Evolutionary conservation across 2,329 filamentous ascomycete genomes (phyloP), one percentile per base, ranked within the genome.

Genomic region (Botrytis elliptica): DNA sequence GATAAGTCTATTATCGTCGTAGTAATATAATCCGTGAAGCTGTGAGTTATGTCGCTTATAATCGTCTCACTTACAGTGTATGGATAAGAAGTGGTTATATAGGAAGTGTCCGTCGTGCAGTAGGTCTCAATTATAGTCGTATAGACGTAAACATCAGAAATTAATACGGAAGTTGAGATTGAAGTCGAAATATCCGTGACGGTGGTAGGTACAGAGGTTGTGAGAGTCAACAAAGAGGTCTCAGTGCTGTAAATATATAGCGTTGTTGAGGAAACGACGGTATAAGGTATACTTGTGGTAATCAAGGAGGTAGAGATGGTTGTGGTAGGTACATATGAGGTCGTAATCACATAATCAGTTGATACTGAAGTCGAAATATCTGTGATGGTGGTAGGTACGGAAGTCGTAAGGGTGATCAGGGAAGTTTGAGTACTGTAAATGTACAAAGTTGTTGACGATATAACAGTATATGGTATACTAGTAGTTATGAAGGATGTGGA

Each of bases 1-100:
- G 46, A 69, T 25, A 42, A 5, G 4, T 70, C 49, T 36, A 63
- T 36, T 38, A 59, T 38, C n/a, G 70, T 72, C 33, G 14, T 72
- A 10, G 55, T 65, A 14, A 33, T 22, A 52, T 52, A 72, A 25
- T 72, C 33, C 8, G 72, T 74, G 36, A 68, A 65, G 29, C 67
- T 57, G 9, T 52, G 52, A 0, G 72, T 74, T 49, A 38, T 46
- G 25, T 73, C 63, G 63, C 36, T 69, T 40, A 69, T 69, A 18
- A 69, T 22, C 36, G 66, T 69, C 42, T 66, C 52, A 46, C 22
- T 73, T 22, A 74, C 62, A 20, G 70, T 73, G 5, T 66, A 57
- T 33, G 73, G 73, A 64, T 74, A 74, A 38, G 73, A 74, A 62
- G 62, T 74, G 5, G 73, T 60, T 36, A 69, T 57, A n/a, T 57